A percentile compares a stretch with the other conserved stretches of the same genome.
Evolutionary conservation across 179 eudicot species (phyloP).

Genomic region (Kewa caespitosa): DNA sequence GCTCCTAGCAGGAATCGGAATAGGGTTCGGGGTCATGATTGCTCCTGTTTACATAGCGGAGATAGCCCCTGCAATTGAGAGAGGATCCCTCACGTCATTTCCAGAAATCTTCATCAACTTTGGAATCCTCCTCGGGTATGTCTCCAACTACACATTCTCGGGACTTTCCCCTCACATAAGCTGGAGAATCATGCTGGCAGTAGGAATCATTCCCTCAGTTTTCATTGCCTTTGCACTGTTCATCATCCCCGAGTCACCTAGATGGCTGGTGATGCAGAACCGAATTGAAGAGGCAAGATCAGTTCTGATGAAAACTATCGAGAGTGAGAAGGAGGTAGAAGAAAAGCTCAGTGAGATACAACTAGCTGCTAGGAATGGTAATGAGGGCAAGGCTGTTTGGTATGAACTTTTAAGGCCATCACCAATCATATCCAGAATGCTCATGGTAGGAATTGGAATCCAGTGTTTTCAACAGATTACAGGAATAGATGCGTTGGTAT

Average conservation of each 20-base stretch:
- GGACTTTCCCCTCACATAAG: constrained; percentile 22
- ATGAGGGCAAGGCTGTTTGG: constrained; percentile 52
- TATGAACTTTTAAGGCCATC: constrained; percentile 52
- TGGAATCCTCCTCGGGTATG: constrained; percentile 43
- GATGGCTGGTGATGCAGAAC: constrained; percentile 45
- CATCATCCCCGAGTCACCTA: constrained; percentile 50
- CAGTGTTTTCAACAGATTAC: constrained; percentile 63
- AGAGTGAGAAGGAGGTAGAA: constrained; percentile 29
- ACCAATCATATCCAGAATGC: constrained; percentile 46
- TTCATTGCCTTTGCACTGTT: constrained; percentile 35
- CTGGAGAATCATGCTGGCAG: constrained; percentile 49
- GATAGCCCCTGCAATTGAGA: constrained; percentile 34
- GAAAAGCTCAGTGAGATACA: constrained; percentile 45
- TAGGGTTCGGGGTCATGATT: constrained; percentile 50
- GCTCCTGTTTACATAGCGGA: constrained; percentile 51
- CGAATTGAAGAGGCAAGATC: constrained; percentile 39
- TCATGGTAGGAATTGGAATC: constrained; percentile 56
- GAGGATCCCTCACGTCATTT: constrained; percentile 43
- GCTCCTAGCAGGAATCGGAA: constrained; percentile 42
- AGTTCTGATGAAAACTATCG: constrained; percentile 26
- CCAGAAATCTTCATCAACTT: constrained; percentile 46
- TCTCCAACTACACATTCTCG: constrained; percentile 39
- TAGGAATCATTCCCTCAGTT: constrained; percentile 41
- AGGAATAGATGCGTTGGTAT: constrained; percentile 61
- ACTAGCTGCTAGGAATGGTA: constrained; percentile 38